These are phyloP conservation scores for Lophiostoma macrostomum DNA, from an alignment of 495 filamentous ascomycete genomes.

Conservation along the genomic window DNA sequence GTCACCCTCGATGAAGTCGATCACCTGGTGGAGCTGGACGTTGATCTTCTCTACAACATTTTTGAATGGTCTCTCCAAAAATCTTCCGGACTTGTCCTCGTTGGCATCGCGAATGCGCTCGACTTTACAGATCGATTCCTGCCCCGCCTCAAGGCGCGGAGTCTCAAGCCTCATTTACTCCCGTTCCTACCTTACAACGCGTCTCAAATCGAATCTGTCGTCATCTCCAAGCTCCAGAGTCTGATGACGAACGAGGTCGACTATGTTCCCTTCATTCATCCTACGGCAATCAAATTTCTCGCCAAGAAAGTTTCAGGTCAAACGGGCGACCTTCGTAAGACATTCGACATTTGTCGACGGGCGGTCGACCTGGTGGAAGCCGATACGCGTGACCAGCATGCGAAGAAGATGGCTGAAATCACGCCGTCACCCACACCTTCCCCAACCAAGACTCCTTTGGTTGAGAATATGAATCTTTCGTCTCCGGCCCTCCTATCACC, in stretches of 20 bases:
- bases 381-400: slow-evolving; percentile 68
- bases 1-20: slow-evolving; percentile 94
- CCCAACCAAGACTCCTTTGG: slow-evolving; percentile 57
- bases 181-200: slow-evolving; percentile 93
- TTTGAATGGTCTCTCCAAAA: slow-evolving; percentile 89
- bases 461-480: slow-evolving; percentile 67
- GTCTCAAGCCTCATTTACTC: slow-evolving; percentile 82
- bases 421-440: slow-evolving; percentile 45
- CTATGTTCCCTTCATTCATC: slow-evolving; percentile 84
- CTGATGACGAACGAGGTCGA: slow-evolving; percentile 53
- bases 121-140: slow-evolving; percentile 95
- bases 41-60: slow-evolving; percentile 80
- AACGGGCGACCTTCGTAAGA: slow-evolving; percentile 90
- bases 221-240: slow-evolving; percentile 75
- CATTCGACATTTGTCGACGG: slow-evolving; percentile 87
- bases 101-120: slow-evolving; percentile 95
- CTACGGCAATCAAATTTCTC: slow-evolving; percentile 86
- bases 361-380: slow-evolving; percentile 85
- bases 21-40: slow-evolving; percentile 80
- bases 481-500: slow-evolving; percentile 49
- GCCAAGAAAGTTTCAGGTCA: slow-evolving; percentile 91
- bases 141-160: slow-evolving; percentile 86
- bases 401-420: slow-evolving; percentile 51
- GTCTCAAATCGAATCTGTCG: slow-evolving; percentile 79
- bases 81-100: slow-evolving; percentile 72